phyloP scores from a whole-genome alignment of 768 basidiomycete species.

The Floccularia luteovirens region DNA sequence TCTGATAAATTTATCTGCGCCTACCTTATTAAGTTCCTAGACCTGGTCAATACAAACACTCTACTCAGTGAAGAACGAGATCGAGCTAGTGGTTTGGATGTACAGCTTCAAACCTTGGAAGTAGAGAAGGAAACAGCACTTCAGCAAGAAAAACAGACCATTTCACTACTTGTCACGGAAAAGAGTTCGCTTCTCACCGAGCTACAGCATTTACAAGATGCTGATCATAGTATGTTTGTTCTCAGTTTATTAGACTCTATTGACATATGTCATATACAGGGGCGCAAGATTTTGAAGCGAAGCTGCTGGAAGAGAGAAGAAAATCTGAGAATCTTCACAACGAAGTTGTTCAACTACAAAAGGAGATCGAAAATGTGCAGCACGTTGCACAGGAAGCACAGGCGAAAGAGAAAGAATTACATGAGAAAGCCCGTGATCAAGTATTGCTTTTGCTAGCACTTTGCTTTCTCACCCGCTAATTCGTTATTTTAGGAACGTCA shows the following conservation, averaged over 20 bases:
- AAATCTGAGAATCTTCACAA: slow-evolving; percentile 30
- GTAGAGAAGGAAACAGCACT: slow-evolving; percentile 24
- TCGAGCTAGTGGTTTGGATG: slow-evolving; percentile 19
- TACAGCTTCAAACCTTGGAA: slow-evolving; percentile 19
- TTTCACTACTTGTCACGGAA: slow-evolving; percentile 70
- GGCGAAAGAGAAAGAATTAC: slow-evolving; percentile 45
- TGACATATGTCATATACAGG: slow-evolving; percentile 20
- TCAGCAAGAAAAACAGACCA: slow-evolving; percentile 64
- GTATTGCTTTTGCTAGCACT: slow-evolving; percentile 20
- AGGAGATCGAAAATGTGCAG: slow-evolving; percentile 25
- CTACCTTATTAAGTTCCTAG: background rate
- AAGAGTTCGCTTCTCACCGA: slow-evolving; percentile 55
- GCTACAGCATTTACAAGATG: slow-evolving; percentile 46
- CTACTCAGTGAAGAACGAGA: slow-evolving; percentile 24
- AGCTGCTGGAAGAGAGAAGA: slow-evolving; percentile 33
- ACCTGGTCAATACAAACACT: slow-evolving; percentile 22
- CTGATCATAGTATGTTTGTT: slow-evolving; percentile 52
- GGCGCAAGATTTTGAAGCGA: slow-evolving; percentile 31
- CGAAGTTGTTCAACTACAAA: slow-evolving; percentile 34
- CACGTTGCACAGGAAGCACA: slow-evolving; percentile 33
- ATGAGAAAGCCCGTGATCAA: slow-evolving; percentile 47
- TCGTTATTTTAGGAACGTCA: slow-evolving; percentile 58
- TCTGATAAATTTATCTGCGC: background rate
- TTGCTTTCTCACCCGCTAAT: slow-evolving; percentile 3
- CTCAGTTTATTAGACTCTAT: background rate